Conservation (phyloP, 305 asterid species). For the Solanum hybrid region DNA sequence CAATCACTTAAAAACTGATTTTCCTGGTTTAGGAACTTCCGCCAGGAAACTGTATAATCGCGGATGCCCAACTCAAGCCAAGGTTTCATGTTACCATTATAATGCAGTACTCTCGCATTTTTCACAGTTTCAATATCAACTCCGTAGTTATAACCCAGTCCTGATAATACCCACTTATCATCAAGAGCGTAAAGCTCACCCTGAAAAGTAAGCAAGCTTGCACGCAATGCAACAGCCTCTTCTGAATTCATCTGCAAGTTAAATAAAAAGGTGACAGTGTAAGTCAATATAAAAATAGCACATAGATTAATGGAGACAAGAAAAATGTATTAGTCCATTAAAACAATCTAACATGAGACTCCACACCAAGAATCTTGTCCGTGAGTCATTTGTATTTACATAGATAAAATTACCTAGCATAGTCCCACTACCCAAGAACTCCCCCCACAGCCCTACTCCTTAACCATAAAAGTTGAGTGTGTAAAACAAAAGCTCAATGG, state of each 20-base stretch:
- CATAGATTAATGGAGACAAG: neutral
- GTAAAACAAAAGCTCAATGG: neutral
- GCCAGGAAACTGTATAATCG: conserved; percentile 64
- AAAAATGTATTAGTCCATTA: neutral
- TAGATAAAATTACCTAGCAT: neutral
- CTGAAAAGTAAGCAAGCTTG: conserved; percentile 65
- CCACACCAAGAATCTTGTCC: neutral
- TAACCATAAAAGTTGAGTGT: neutral
- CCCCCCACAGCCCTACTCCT: neutral
- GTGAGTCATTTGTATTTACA: neutral
- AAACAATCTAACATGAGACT: neutral
- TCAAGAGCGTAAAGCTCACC: conserved; percentile 62
- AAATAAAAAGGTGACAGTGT: conserved; percentile 5
- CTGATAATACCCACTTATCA: conserved; percentile 69
- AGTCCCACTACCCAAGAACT: neutral
- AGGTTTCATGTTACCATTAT: conserved; percentile 97
- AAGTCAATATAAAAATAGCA: neutral
- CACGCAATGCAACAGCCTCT: conserved; percentile 41
- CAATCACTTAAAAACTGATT: conserved; percentile 71
- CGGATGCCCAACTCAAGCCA: conserved; percentile 97
- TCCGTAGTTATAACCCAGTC: conserved; percentile 79
- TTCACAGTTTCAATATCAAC: conserved; percentile 29
- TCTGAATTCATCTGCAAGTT: conserved; percentile 37
- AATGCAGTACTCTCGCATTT: conserved; percentile 75
- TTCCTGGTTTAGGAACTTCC: conserved; percentile 57